These are phyloP conservation scores for Phoma sp. DNA, from an alignment of 2,329 filamentous ascomycete genomes.

Conservation along the genomic window DNA sequence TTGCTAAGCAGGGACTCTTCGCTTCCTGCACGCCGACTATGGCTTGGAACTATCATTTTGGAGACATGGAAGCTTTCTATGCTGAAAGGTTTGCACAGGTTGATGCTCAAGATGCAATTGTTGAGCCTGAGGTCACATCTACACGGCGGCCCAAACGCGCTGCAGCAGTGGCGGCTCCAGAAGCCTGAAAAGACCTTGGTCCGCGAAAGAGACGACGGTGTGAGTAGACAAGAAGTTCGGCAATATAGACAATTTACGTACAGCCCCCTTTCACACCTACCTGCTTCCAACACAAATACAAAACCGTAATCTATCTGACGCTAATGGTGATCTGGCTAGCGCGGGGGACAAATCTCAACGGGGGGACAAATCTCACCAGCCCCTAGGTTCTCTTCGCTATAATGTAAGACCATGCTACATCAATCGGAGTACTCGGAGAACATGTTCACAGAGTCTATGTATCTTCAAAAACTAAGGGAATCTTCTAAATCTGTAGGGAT, in stretches of 20 bases:
- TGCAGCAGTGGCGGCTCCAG: constrained; percentile 16
- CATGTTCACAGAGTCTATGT: no score
- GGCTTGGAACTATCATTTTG: constrained; percentile 25
- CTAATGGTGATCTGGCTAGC: not conserved
- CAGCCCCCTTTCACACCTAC: not conserved
- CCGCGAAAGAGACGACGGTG: constrained; percentile 7
- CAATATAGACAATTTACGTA: not conserved
- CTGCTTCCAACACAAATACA: not conserved
- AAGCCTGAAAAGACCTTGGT: constrained; percentile 10
- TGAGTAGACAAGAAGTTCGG: no score
- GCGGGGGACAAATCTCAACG: not conserved
- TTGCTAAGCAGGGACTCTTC: constrained; percentile 17
- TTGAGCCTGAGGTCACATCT: constrained; percentile 13
- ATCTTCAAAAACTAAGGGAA: no score
- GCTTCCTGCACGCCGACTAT: constrained; percentile 18
- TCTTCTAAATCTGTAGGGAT: no score
- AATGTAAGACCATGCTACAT: no score
- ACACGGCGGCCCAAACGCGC: constrained; percentile 7
- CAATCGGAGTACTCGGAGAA: no score
- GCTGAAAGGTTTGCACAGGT: constrained; percentile 21
- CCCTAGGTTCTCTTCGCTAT: no score
- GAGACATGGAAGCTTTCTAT: constrained; percentile 24
- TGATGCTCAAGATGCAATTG: constrained; percentile 16
- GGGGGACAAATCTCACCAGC: no score
- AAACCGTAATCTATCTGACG: not conserved